Evolutionary conservation across 805 yeast genomes (phyloP).

Genomic region (Lipomyces orientalis): DNA sequence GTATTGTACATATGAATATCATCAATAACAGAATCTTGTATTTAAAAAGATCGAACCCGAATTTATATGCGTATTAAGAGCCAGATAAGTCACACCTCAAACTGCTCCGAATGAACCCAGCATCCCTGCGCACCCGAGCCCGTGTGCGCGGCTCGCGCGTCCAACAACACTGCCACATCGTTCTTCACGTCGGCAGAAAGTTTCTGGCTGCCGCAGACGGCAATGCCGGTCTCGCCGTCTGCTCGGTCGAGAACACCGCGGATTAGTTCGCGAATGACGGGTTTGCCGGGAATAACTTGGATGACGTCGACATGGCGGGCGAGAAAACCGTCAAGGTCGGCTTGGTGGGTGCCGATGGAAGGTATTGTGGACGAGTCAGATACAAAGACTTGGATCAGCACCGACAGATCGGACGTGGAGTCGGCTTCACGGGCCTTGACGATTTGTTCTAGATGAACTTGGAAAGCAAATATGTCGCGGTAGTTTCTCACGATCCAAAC

Average conservation of each 20-base stretch:
- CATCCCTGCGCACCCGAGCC: conserved; percentile 39
- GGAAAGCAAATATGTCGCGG: conserved; percentile 6
- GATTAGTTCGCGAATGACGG: conserved; percentile 14
- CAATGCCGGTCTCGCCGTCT: conserved; percentile 37
- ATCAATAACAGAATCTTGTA: background rate
- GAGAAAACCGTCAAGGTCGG: background rate
- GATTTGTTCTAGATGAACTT: background rate
- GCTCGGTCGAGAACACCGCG: conserved; percentile 18
- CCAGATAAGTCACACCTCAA: conserved; percentile 10
- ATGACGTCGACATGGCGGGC: background rate
- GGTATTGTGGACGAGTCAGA: conserved; percentile 10
- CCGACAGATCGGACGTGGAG: background rate
- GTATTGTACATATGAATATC: background rate
- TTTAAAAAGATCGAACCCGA: no score
- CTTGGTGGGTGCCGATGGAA: background rate
- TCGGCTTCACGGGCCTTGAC: background rate
- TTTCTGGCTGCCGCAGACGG: conserved; percentile 36
- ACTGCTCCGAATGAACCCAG: conserved; percentile 38
- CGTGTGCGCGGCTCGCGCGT: conserved; percentile 36
- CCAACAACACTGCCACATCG: conserved; percentile 29
- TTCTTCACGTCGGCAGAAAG: conserved; percentile 26
- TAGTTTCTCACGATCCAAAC: conserved; percentile 16
- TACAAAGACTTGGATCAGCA: conserved; percentile 15
- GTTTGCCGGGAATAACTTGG: conserved; percentile 15
- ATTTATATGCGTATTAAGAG: no score